Evolutionary conservation across 345 rosid species (phyloP), one percentile per base, ranked within the genome.

Genomic region (Ailanthus altissimus): DNA sequence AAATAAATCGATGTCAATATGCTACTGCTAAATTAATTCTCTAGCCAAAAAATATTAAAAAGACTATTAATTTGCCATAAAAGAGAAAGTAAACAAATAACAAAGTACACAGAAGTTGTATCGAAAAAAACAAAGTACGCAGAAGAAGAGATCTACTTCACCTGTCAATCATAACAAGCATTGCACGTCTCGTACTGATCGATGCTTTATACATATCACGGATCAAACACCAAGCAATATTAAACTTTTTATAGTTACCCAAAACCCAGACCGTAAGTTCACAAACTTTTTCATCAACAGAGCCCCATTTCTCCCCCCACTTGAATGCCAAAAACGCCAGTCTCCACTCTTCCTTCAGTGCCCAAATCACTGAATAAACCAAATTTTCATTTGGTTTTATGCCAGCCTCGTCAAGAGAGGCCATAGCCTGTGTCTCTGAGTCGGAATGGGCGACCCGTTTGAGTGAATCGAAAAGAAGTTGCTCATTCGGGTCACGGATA

Each of bases 81-180:
- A 60, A 43, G 8, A 1, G 42, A 42, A 9, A 61, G 20, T 5
- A 54, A 61, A 6, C 5, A 32, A 51, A 1, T 13, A 5, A 43
- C 57, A 28, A 65, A 50, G 43, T 4, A 32, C 75, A 8, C 47
- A 53, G 10, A 68, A 63, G 53, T n/a, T n/a, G n/a, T n/a, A n/a
- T n/a, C n/a, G n/a, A n/a, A n/a, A 8, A 13, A 25, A 54, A 43
- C 57, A 28, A 65, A 50, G 43, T 4, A 32, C 75, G 8, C 47
- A 53, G 10, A 68, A 63, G 53, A 73, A 76, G 63, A 62, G 71
- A 45, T 71, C 56, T 25, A 38, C 57, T 72, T 81, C 28, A 95
- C 98, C 97, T 83, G 77, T 93, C 97, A 83, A 93, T 92, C 94
- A 95, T 88, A 15, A 88, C 80, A 75, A 93, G 89, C 97, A 93